Conservation (phyloP, 2,329 filamentous ascomycete genomes). For the Chaetomium globosum region DNA sequence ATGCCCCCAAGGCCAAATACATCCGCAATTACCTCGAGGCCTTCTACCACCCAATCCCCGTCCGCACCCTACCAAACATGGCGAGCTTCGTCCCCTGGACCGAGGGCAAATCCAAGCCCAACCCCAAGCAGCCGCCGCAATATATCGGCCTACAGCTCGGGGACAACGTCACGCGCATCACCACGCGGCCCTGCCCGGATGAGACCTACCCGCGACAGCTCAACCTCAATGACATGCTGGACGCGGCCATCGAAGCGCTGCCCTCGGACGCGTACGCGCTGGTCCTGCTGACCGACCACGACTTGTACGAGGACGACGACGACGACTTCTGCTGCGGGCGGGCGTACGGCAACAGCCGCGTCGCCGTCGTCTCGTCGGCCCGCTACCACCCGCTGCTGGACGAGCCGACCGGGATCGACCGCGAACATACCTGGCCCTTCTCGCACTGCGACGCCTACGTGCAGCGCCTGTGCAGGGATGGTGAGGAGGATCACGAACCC, state of each 20-base stretch:
- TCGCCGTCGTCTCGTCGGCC: slow-evolving; percentile 64
- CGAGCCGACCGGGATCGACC: slow-evolving; percentile 44
- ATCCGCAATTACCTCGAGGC: slow-evolving; percentile 45
- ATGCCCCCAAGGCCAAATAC: slow-evolving; percentile 39
- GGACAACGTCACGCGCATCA: slow-evolving; percentile 51
- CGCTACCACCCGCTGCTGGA: slow-evolving; percentile 61
- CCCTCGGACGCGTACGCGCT: slow-evolving; percentile 62
- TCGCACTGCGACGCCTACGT: slow-evolving; percentile 62
- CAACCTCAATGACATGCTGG: slow-evolving; percentile 63
- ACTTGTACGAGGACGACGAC: slow-evolving; percentile 66
- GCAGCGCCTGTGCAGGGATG: slow-evolving; percentile 42
- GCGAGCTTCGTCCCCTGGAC: slow-evolving; percentile 57
- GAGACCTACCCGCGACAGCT: slow-evolving; percentile 54
- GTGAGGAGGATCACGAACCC: not conserved
- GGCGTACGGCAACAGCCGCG: slow-evolving; percentile 65
- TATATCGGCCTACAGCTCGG: slow-evolving; percentile 52
- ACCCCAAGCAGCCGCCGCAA: slow-evolving; percentile 29
- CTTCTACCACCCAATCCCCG: slow-evolving; percentile 58
- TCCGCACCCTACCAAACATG: slow-evolving; percentile 47
- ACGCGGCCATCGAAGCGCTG: slow-evolving; percentile 56
- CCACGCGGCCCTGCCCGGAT: slow-evolving; percentile 53
- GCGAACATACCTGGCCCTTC: slow-evolving; percentile 64
- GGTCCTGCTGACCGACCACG: slow-evolving; percentile 60
- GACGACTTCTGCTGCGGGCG: slow-evolving; percentile 69
- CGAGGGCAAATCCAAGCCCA: slow-evolving; percentile 30